Conservation (phyloP, 768 basidiomycete species). For the Podaxis sp. region DNA sequence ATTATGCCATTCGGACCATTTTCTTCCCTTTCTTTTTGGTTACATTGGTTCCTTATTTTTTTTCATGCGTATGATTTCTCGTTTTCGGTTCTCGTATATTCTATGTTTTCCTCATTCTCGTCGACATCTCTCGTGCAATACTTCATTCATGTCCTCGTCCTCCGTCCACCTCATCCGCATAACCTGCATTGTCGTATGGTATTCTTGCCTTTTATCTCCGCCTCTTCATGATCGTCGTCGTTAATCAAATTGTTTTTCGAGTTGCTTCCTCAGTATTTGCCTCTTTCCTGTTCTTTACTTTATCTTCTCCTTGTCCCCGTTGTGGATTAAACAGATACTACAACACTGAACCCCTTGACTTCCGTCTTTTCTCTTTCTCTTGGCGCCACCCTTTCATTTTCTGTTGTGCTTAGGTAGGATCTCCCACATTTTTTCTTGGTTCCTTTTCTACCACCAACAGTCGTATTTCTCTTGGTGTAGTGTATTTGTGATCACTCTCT, state of each 20-base stretch:
- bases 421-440: not conserved
- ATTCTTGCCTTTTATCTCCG: not conserved
- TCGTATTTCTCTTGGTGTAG: not conserved
- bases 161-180: not conserved
- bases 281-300: not conserved
- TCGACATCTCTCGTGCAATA: slow-evolving; percentile 12
- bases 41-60: not conserved
- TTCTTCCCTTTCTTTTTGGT: slow-evolving; percentile 15
- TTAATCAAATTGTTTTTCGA: slow-evolving; percentile 11
- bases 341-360: not conserved
- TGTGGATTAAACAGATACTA: slow-evolving; percentile 3
- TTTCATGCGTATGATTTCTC: not conserved
- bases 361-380: not conserved
- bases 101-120: slow-evolving; percentile 14
- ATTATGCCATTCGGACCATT: slow-evolving; percentile 1
- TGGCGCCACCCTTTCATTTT: not conserved
- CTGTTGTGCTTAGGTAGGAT: not conserved
- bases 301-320: not conserved
- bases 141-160: not conserved
- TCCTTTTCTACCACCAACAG: not conserved
- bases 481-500: not conserved
- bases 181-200: not conserved
- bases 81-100: slow-evolving; percentile 9
- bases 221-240: not conserved
- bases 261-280: not conserved